Evolutionary conservation across 306 rosid genomes (phyloP).

Genomic region (Castanea mollissima): DNA sequence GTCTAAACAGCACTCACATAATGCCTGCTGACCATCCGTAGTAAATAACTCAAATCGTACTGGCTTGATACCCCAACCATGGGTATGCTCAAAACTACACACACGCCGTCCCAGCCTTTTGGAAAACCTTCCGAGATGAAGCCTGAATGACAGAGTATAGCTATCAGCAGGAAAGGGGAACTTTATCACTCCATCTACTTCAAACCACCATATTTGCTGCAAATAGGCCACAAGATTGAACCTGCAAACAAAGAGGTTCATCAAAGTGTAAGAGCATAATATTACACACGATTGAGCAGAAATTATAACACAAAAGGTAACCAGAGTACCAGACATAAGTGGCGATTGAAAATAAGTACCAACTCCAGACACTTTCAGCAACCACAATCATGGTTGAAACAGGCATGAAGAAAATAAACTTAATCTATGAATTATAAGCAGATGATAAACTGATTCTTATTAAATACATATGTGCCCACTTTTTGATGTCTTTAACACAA

Average conservation of each 20-base stretch:
- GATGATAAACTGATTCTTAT: background rate
- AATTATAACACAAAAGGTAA: background rate
- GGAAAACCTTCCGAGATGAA: slow-evolving; percentile 79
- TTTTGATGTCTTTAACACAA: background rate
- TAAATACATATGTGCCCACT: background rate
- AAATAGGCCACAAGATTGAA: slow-evolving; percentile 74
- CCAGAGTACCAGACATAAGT: background rate
- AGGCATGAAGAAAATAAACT: background rate
- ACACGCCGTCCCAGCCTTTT: slow-evolving; percentile 82
- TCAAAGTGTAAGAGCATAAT: slow-evolving; percentile 9
- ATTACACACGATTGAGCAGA: background rate
- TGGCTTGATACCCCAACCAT: slow-evolving; percentile 89
- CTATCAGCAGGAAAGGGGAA: slow-evolving; percentile 81
- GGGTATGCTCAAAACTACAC: slow-evolving; percentile 81
- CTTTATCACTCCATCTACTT: slow-evolving; percentile 75
- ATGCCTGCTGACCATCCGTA: slow-evolving; percentile 68
- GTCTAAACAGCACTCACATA: slow-evolving; percentile 63
- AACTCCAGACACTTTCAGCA: background rate
- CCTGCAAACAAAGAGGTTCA: slow-evolving; percentile 51
- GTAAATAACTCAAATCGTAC: slow-evolving; percentile 71
- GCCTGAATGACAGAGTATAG: slow-evolving; percentile 79
- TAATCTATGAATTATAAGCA: background rate
- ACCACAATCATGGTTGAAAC: background rate
- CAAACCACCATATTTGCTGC: slow-evolving; percentile 99
- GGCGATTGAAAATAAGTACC: background rate